These are phyloP conservation scores for Schizothecium vesticola DNA, from an alignment of 495 filamentous ascomycete species.

Conservation along the genomic window DNA sequence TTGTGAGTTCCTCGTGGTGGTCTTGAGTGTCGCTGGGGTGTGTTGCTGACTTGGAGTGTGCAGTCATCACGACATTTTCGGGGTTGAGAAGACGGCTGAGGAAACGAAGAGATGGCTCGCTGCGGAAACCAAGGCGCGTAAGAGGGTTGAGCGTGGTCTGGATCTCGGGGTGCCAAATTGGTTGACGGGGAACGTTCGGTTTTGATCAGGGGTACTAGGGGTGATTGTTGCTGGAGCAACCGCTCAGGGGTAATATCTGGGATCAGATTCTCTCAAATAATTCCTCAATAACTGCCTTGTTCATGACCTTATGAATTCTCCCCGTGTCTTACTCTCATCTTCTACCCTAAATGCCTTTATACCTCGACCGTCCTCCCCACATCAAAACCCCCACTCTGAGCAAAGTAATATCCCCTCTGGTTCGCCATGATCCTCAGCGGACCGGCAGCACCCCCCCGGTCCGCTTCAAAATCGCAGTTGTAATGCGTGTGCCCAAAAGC, in stretches of 20 bases:
- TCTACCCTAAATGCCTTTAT: not conserved
- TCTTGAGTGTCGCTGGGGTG: not conserved
- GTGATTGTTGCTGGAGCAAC: not conserved
- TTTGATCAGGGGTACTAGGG: not conserved
- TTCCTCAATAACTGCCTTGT: no score
- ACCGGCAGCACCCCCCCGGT: not conserved
- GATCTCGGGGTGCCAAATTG: not conserved
- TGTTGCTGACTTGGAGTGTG: not conserved
- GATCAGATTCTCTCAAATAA: no score
- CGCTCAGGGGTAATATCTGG: not conserved
- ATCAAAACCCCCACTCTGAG: not conserved
- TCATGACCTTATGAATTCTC: no score
- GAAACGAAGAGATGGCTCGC: not conserved
- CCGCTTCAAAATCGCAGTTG: not conserved
- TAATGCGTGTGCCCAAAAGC: constrained; percentile 11
- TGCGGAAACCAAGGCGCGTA: not conserved
- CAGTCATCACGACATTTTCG: constrained; percentile 2
- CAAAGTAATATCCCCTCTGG: constrained; percentile 8
- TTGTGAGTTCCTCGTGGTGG: constrained; percentile 14
- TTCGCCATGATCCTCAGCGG: constrained; percentile 2
- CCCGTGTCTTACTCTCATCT: no score
- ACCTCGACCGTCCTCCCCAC: constrained; percentile 1
- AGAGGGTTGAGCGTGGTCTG: not conserved
- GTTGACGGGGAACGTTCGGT: not conserved
- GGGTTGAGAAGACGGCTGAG: constrained; percentile 1